Percentiles rank a stretch among this genome's conserved stretches.
phyloP scores from a whole-genome alignment of 2,329 filamentous ascomycete genomes.

The Talaromyces sp. region DNA sequence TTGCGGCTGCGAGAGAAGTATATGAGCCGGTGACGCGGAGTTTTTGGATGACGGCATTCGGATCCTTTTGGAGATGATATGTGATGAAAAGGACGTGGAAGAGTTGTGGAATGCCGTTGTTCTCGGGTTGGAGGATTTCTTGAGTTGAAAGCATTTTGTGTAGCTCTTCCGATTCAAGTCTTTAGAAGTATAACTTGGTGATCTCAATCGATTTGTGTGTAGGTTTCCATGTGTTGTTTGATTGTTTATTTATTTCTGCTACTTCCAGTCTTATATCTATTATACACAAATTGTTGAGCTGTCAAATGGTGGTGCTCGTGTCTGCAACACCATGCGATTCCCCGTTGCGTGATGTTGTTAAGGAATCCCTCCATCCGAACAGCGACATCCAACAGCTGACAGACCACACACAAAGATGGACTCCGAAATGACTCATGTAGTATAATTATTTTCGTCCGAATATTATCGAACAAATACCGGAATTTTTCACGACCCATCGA shows the following conservation, averaged over 20 bases:
- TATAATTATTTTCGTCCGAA: not conserved
- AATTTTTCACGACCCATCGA: not conserved
- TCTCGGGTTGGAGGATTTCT: not conserved
- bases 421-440: not conserved
- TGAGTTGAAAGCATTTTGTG: not conserved
- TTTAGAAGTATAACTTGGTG: not conserved
- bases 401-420: not conserved
- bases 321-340: conserved; percentile 10
- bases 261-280: not conserved
- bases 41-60: conserved; percentile 8
- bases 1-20: conserved; percentile 10
- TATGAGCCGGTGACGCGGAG: conserved; percentile 14
- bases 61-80: conserved; percentile 13
- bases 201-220: not conserved
- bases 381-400: conserved; percentile 1
- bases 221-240: not conserved
- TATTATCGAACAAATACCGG: not conserved
- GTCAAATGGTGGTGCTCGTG: not conserved
- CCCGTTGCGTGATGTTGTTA: not conserved
- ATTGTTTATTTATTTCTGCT: not conserved
- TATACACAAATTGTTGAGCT: not conserved
- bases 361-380: conserved; percentile 4
- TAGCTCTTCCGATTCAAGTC: not conserved
- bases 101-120: conserved; percentile 11
- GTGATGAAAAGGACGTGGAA: conserved; percentile 11